Conservation (phyloP, 495 filamentous ascomycete species). For the Lasiosphaeria hispida region DNA sequence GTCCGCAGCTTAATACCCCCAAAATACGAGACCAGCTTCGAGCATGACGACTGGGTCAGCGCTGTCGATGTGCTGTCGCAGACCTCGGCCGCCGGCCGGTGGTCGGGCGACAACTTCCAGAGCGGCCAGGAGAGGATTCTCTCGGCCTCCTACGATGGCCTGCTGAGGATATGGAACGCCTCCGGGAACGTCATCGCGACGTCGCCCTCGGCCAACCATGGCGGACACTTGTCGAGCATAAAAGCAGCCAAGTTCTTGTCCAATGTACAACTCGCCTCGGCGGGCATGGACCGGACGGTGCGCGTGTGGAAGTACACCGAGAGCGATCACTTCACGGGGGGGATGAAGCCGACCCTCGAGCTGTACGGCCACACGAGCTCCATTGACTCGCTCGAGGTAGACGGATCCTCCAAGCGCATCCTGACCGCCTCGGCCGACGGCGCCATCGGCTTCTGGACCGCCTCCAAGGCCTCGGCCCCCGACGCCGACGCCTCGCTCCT, state of each 20-base stretch:
- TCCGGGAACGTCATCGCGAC: conserved; percentile 74
- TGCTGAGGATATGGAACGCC: conserved; percentile 83
- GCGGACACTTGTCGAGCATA: conserved; percentile 72
- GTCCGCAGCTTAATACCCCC: conserved; percentile 88
- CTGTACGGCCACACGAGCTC: conserved; percentile 79
- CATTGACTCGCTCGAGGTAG: conserved; percentile 74
- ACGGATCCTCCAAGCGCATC: conserved; percentile 70
- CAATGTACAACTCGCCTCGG: conserved; percentile 70
- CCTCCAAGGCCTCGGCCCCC: conserved; percentile 68
- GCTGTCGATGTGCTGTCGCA: conserved; percentile 80
- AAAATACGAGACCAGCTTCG: conserved; percentile 77
- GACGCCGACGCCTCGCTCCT: conserved; percentile 64
- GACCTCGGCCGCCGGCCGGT: conserved; percentile 59
- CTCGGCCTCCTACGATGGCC: conserved; percentile 86
- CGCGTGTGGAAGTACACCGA: conserved; percentile 85
- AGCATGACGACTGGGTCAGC: conserved; percentile 96
- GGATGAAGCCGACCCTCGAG: conserved; percentile 73
- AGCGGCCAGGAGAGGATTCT: conserved; percentile 61
- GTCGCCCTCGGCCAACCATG: conserved; percentile 57
- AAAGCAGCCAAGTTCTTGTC: conserved; percentile 81
- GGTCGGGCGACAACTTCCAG: conserved; percentile 45
- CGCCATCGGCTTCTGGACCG: conserved; percentile 80
- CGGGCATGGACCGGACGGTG: conserved; percentile 77
- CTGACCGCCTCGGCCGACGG: conserved; percentile 81
- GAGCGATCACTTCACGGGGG: conserved; percentile 56